These are phyloP conservation scores for Neofusicoccum laricinum DNA, from an alignment of 2,329 filamentous ascomycete genomes.

Conservation along the genomic window DNA sequence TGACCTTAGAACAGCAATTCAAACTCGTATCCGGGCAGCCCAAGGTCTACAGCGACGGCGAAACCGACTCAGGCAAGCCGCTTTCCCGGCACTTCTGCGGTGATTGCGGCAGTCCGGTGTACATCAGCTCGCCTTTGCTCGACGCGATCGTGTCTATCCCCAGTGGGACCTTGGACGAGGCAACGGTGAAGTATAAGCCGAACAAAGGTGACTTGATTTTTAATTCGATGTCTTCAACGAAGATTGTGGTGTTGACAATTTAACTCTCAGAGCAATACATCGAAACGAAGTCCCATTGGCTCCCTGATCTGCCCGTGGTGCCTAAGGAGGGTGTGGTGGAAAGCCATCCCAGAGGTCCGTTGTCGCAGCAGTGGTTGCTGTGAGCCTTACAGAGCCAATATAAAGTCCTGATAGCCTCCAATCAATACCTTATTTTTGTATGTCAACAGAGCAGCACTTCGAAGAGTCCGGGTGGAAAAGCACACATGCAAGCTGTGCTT, in stretches of 20 bases:
- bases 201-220: slow-evolving; percentile 1
- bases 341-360: not conserved
- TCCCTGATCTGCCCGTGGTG: slow-evolving; percentile 7
- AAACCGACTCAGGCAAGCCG: slow-evolving; percentile 7
- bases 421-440: too few relatives aligned
- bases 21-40: not conserved
- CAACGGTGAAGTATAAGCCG: not conserved
- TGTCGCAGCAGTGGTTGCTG: not conserved
- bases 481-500: too few relatives aligned
- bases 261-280: not conserved
- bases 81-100: slow-evolving; percentile 8
- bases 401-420: too few relatives aligned
- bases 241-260: not conserved
- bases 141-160: not conserved
- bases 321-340: not conserved
- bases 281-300: slow-evolving; percentile 8
- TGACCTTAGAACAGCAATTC: not conserved
- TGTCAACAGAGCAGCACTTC: too few relatives aligned
- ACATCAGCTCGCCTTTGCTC: not conserved
- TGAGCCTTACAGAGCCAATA: too few relatives aligned
- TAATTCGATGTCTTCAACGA: too few relatives aligned
- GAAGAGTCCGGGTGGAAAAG: too few relatives aligned
- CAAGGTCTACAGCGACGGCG: not conserved
- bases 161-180: not conserved
- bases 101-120: slow-evolving; percentile 1